phyloP scores from a whole-genome alignment of 495 filamentous ascomycete species.

The Penicillium daleae region DNA sequence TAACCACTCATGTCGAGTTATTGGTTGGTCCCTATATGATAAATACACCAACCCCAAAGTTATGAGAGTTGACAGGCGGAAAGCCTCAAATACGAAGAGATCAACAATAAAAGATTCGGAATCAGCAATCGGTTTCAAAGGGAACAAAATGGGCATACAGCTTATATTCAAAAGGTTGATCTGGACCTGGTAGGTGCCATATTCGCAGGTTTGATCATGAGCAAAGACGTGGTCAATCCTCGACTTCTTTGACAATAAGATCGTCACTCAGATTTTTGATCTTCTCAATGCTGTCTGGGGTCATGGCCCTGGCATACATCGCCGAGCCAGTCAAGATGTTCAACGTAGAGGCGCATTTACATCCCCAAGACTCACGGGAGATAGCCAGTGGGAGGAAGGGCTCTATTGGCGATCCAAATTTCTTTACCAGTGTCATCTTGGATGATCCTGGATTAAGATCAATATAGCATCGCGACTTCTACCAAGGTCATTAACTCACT shows the following conservation, averaged over 20 bases:
- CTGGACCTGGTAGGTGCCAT: neutral
- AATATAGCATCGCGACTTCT: neutral
- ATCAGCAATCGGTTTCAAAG: neutral
- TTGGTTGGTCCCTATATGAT: neutral
- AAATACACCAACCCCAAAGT: no score
- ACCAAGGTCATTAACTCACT: neutral
- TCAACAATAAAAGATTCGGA: neutral
- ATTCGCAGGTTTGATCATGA: neutral
- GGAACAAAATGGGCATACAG: neutral
- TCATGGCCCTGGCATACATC: neutral
- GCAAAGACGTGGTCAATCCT: neutral
- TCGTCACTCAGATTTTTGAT: neutral
- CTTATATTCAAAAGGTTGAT: neutral
- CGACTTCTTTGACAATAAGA: neutral
- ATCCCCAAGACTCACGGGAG: neutral
- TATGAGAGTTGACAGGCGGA: no score
- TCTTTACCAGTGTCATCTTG: neutral
- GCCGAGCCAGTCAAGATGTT: neutral
- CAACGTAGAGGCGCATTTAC: neutral
- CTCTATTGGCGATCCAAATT: neutral
- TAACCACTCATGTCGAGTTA: neutral
- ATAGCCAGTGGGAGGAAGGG: neutral
- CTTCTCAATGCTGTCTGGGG: neutral
- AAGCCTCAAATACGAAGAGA: no score
- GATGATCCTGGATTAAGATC: neutral